A percentile compares a stretch with the other conserved stretches of the same genome.
Evolutionary conservation across 73 alveolate genomes (phyloP).

Genomic region (Blepharisma japonicum): DNA sequence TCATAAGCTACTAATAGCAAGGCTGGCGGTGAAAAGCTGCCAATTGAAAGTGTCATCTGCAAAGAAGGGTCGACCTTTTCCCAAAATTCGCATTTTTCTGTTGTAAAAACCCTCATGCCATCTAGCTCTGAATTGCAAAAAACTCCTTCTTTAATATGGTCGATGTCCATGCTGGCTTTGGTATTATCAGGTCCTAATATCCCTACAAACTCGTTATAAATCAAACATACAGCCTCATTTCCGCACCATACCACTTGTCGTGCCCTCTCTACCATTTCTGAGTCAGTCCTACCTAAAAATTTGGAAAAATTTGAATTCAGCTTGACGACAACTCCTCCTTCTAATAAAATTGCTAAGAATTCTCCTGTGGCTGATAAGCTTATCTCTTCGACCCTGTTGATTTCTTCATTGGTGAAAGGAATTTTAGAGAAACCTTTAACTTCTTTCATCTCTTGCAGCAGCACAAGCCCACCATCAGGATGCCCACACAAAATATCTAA

Average conservation of each 20-base stretch:
- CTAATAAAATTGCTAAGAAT: slow-evolving; percentile 7
- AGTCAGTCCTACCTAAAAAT: not conserved
- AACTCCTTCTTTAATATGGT: slow-evolving; percentile 32
- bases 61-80: slow-evolving; percentile 42
- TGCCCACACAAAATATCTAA: slow-evolving; percentile 3
- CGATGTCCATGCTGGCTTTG: not conserved
- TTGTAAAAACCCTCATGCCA: slow-evolving; percentile 52
- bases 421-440: not conserved
- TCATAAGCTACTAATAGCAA: slow-evolving; percentile 45
- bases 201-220: slow-evolving; percentile 31
- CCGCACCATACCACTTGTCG: slow-evolving; percentile 56
- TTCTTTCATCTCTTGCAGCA: not conserved
- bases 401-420: slow-evolving; percentile 7
- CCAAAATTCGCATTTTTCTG: slow-evolving; percentile 42
- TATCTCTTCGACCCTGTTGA: not conserved
- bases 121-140: slow-evolving; percentile 49
- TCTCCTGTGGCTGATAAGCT: not conserved
- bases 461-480: slow-evolving; percentile 18
- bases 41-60: slow-evolving; percentile 32
- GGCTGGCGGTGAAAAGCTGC: slow-evolving; percentile 36
- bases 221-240: slow-evolving; percentile 47
- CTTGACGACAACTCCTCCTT: not conserved
- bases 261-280: slow-evolving; percentile 31
- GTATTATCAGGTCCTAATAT: slow-evolving; percentile 41
- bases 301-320: not conserved